These are phyloP conservation scores for Periconia sp. DNA, from an alignment of 2,329 filamentous ascomycete genomes.

Conservation along the genomic window DNA sequence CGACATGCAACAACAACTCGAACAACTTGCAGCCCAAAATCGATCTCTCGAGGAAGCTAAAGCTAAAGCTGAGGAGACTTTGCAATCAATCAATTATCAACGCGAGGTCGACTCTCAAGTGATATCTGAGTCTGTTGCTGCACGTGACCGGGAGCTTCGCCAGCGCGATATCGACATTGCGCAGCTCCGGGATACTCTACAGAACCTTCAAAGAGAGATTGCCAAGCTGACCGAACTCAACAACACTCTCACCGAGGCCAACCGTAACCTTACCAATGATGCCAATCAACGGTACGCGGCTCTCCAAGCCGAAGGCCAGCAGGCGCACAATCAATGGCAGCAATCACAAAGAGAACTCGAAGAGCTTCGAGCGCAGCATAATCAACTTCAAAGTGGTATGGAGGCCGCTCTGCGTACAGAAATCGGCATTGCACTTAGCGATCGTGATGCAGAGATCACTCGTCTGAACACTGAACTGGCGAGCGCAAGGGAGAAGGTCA, in stretches of 20 bases:
- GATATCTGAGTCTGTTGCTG: constrained; percentile 57
- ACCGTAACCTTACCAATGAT: constrained; percentile 73
- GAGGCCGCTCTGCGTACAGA: constrained; percentile 63
- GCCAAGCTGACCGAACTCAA: constrained; percentile 80
- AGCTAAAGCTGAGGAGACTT: constrained; percentile 65
- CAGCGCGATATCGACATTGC: constrained; percentile 88
- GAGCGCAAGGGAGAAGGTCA: constrained; percentile 64
- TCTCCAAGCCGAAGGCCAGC: constrained; percentile 66
- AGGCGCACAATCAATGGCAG: constrained; percentile 56
- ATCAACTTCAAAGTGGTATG: constrained; percentile 63
- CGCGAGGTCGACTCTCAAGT: constrained; percentile 55
- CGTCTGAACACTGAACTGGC: constrained; percentile 77
- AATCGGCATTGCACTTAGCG: constrained; percentile 66
- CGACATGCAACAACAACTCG: constrained; percentile 83
- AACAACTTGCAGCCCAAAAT: constrained; percentile 85
- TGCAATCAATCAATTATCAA: constrained; percentile 58
- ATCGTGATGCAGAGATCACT: constrained; percentile 82
- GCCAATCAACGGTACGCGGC: constrained; percentile 71
- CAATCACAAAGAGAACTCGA: constrained; percentile 70
- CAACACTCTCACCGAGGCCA: constrained; percentile 74
- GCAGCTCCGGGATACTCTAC: constrained; percentile 74
- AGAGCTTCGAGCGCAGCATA: constrained; percentile 64
- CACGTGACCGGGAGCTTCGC: constrained; percentile 69
- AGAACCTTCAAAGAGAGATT: constrained; percentile 81
- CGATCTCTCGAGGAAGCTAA: constrained; percentile 74